phyloP scores from a whole-genome alignment of 2,329 filamentous ascomycete species.

The Lizonia empirigonia region DNA sequence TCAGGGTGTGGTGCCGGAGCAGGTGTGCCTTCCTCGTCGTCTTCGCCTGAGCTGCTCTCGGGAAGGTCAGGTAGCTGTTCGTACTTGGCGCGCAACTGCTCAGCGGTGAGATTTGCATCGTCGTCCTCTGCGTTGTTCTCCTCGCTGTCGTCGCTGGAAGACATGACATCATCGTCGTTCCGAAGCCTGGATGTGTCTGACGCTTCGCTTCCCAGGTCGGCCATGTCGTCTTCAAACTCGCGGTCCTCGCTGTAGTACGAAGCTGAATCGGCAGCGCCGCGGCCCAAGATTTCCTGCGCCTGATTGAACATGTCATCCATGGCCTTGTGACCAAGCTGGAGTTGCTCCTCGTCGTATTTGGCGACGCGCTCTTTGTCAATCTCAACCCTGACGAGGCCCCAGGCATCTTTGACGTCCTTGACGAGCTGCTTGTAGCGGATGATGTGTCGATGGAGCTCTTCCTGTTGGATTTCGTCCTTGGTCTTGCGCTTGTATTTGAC shows the following conservation, averaged over 20 bases:
- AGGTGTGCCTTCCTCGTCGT: slow-evolving; percentile 31
- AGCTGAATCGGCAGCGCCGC: slow-evolving; percentile 43
- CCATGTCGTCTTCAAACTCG: slow-evolving; percentile 49
- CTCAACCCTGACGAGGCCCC: slow-evolving; percentile 63
- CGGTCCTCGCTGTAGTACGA: slow-evolving; percentile 48
- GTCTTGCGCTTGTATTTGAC: slow-evolving; percentile 61
- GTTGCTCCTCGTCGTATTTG: slow-evolving; percentile 66
- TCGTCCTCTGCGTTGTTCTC: slow-evolving; percentile 56
- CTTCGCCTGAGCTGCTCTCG: slow-evolving; percentile 42
- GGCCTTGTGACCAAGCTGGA: slow-evolving; percentile 63
- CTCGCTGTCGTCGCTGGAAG: slow-evolving; percentile 43
- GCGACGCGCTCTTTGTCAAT: slow-evolving; percentile 62
- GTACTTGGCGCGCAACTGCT: slow-evolving; percentile 72
- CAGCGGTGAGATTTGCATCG: slow-evolving; percentile 70
- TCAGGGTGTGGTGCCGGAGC: slow-evolving; percentile 41
- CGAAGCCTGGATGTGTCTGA: slow-evolving; percentile 44
- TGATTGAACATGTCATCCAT: slow-evolving; percentile 75
- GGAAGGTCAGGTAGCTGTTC: slow-evolving; percentile 62
- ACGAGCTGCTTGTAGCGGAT: slow-evolving; percentile 74
- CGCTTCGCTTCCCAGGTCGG: slow-evolving; percentile 51
- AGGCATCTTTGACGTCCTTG: slow-evolving; percentile 66
- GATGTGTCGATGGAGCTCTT: slow-evolving; percentile 71
- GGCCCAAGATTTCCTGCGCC: slow-evolving; percentile 58
- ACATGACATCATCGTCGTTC: slow-evolving; percentile 52
- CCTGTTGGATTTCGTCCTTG: slow-evolving; percentile 78